Evolutionary conservation across 2,329 filamentous ascomycete species (phyloP), one percentile per base, ranked within the genome.

Genomic region (Stachybotrys elegans): DNA sequence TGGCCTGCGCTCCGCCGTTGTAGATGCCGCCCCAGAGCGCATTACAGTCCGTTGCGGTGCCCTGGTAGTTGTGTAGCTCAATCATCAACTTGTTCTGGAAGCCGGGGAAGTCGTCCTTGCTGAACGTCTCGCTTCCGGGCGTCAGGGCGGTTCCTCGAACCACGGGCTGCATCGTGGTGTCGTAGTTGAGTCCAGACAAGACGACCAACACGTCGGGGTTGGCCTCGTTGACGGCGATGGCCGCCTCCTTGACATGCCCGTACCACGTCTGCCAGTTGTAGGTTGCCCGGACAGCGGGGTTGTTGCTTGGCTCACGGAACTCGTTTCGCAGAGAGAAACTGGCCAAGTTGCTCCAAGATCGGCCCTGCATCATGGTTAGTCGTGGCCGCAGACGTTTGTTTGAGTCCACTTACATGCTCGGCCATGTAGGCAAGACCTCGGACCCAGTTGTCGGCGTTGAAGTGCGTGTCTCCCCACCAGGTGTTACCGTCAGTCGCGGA

Each of bases 391-490:
- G 11, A 6, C 34, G 9, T 7, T 16, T 5, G n/a, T 36, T 22
- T 16, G 36, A 38, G 36, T 4, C 3, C 13, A 40, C 68, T 52
- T 63, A 77, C 75, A 49, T 83, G 79, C 3, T 69, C 57, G 0
- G 79, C 75, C 76, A 86, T 84, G 54, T 76, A 85, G 0, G 62
- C 58, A 19, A 79, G 64, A 0, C 81, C 82, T 8, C 81, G 68
- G 6, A 72, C 67, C 82, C 82, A 86, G 32, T 82, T 83, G 2
- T 66, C 60, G 0, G 73, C 67, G 45, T 76, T 59, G 50, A 83
- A 86, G 52, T 81, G 70, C 0, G 60, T 70, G 54, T 85, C 81
- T 11, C 79, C 76, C 62, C 78, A 82, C 78, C 78, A 83, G 20
- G 69, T 62, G 55, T 83, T 83, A 4, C 76, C 77, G 42, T 83